Conservation (phyloP, 148 eudicot species). For the Agrostemma githago region DNA sequence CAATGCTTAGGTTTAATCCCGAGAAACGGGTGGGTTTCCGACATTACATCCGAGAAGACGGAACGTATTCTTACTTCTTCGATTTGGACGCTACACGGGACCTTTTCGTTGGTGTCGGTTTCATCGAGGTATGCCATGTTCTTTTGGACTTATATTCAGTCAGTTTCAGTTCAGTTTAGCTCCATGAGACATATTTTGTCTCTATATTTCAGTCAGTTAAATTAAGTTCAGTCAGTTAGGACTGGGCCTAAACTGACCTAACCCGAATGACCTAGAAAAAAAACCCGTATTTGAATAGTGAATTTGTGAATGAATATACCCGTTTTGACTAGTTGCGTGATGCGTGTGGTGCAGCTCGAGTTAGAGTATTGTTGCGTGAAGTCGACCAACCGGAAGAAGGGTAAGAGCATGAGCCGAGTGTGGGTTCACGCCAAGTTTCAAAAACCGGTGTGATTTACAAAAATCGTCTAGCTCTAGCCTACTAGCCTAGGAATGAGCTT, state of each 20-base stretch:
- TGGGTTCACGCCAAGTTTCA: conserved; percentile 95
- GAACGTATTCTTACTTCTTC: conserved; percentile 93
- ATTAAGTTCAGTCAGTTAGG: no score
- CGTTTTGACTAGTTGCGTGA: background rate
- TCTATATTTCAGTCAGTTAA: no score
- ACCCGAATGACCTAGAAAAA: no score
- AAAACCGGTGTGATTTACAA: conserved; percentile 43
- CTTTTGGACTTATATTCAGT: no score
- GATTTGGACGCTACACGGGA: conserved; percentile 56
- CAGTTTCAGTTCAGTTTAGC: no score
- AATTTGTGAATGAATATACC: background rate
- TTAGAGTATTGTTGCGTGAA: conserved; percentile 87
- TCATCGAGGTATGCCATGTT: conserved; percentile 64
- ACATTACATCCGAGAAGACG: conserved; percentile 80
- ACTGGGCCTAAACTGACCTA: no score
- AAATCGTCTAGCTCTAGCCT: background rate
- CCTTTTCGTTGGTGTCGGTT: conserved; percentile 68
- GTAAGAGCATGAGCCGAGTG: conserved; percentile 76
- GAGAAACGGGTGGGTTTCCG: conserved; percentile 71
- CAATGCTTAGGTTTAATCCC: conserved; percentile 89
- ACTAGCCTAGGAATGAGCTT: background rate
- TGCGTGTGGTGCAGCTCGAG: conserved; percentile 55
- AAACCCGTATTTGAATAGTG: no score
- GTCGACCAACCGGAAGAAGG: conserved; percentile 67
- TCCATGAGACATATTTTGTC: no score